These are phyloP conservation scores for Aegilops bicornis DNA, from an alignment of 176 grass and related monocot species.

Conservation along the genomic window DNA sequence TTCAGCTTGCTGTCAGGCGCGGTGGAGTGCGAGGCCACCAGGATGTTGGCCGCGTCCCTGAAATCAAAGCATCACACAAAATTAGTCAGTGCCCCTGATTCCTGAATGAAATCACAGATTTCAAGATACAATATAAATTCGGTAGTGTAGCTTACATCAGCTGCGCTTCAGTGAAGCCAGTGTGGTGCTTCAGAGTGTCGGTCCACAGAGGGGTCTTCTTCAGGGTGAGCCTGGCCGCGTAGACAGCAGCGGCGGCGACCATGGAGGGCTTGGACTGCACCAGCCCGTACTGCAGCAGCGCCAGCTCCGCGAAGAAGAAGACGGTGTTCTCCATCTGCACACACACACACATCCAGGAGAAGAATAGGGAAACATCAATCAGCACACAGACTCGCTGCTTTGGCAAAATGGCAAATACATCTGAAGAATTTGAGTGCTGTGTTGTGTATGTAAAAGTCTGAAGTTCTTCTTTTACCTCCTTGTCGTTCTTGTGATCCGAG, in stretches of 20 bases:
- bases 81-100: not conserved
- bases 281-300: conserved; percentile 71
- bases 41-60: conserved; percentile 53
- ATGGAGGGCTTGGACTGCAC: conserved; percentile 58
- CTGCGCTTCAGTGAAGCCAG: conserved; percentile 60
- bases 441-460: not conserved
- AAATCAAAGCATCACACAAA: not conserved
- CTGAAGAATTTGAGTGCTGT: not conserved
- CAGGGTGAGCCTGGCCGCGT: conserved; percentile 75
- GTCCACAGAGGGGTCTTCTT: conserved; percentile 80
- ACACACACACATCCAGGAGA: not conserved
- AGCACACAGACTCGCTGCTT: not conserved
- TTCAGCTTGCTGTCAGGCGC: conserved; percentile 64
- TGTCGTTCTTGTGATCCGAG: conserved; percentile 33
- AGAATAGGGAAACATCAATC: not conserved
- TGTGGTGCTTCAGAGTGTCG: conserved; percentile 74
- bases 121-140: not conserved
- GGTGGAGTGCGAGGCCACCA: conserved; percentile 54
- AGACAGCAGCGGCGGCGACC: conserved; percentile 84
- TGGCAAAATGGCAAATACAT: not conserved
- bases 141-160: conserved; percentile 54
- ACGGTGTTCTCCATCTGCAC: conserved; percentile 82
- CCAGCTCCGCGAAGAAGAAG: conserved; percentile 91
- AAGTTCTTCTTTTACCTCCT: conserved; percentile 48
- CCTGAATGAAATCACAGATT: not conserved